phyloP scores from a whole-genome alignment of 768 basidiomycete genomes.

The Tulasnella sp. region DNA sequence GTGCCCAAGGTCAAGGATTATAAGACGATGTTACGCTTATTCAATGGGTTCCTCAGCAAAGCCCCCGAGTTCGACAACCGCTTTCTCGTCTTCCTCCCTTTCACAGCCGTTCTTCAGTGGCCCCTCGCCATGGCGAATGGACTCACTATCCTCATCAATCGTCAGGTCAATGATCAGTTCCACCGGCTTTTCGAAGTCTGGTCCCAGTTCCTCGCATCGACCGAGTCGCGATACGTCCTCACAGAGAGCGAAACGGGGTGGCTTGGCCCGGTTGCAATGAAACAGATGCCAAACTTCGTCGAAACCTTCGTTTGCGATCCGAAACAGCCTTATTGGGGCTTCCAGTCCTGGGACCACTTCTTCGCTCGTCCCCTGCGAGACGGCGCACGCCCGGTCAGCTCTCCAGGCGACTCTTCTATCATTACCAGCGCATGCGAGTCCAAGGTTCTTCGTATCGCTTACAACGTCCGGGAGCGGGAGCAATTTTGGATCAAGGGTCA shows the following conservation, averaged over 20 bases:
- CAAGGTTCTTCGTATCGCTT: slow-evolving; percentile 33
- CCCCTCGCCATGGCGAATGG: slow-evolving; percentile 33
- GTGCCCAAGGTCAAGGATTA: slow-evolving; percentile 31
- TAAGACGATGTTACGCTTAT: slow-evolving; percentile 30
- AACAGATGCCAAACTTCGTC: slow-evolving; percentile 27
- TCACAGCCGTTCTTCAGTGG: slow-evolving; percentile 37
- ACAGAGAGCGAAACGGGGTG: slow-evolving; percentile 33
- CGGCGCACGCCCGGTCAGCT: slow-evolving; percentile 33
- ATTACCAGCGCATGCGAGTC: slow-evolving; percentile 47
- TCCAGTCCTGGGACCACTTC: slow-evolving; percentile 40
- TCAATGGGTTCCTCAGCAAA: slow-evolving; percentile 34
- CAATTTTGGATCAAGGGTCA: slow-evolving; percentile 52
- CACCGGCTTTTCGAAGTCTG: slow-evolving; percentile 42
- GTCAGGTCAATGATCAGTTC: slow-evolving; percentile 36
- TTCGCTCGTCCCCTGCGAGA: slow-evolving; percentile 37
- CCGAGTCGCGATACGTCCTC: slow-evolving; percentile 36
- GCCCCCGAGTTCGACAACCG: slow-evolving; percentile 34
- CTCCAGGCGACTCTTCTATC: slow-evolving; percentile 27
- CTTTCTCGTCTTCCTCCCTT: slow-evolving; percentile 36
- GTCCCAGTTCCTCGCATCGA: slow-evolving; percentile 36
- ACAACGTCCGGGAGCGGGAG: slow-evolving; percentile 33
- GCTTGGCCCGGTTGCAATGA: slow-evolving; percentile 33
- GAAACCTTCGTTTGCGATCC: slow-evolving; percentile 35
- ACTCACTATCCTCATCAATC: slow-evolving; percentile 29
- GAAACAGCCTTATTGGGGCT: slow-evolving; percentile 33